These are phyloP conservation scores for Trichoderma koningiopsis DNA, from an alignment of 2,329 filamentous ascomycete species.

Conservation along the genomic window DNA sequence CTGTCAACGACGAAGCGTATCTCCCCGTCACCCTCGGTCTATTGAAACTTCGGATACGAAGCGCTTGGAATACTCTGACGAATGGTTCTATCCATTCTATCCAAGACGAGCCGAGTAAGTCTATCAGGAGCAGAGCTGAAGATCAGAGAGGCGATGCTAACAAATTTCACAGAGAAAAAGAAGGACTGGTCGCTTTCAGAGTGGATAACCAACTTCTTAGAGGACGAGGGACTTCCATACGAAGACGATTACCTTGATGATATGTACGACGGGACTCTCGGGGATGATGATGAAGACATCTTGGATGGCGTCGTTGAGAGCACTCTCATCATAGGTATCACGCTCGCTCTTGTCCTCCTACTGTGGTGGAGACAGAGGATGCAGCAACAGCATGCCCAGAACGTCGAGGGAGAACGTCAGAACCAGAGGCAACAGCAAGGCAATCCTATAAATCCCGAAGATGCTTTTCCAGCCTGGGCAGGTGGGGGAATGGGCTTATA, in stretches of 20 bases:
- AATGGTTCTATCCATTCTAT: slow-evolving; percentile 92
- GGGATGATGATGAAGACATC: slow-evolving; percentile 62
- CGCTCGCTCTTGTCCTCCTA: slow-evolving; percentile 72
- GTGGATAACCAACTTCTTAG: slow-evolving; percentile 84
- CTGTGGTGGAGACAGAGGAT: slow-evolving; percentile 79
- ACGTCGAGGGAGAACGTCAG: slow-evolving; percentile 38
- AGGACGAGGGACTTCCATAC: slow-evolving; percentile 69
- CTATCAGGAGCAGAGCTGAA: background rate
- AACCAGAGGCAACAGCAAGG: slow-evolving; percentile 39
- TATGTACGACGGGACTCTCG: slow-evolving; percentile 57
- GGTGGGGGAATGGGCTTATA: slow-evolving; percentile 42
- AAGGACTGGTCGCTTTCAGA: slow-evolving; percentile 79
- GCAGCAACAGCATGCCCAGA: slow-evolving; percentile 57
- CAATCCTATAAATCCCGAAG: slow-evolving; percentile 30
- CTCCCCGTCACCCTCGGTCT: slow-evolving; percentile 87
- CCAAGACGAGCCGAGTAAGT: slow-evolving; percentile 79
- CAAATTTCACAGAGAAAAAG: slow-evolving; percentile 55
- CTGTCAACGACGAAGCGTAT: slow-evolving; percentile 91
- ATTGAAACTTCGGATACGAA: slow-evolving; percentile 79
- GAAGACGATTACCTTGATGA: slow-evolving; percentile 60
- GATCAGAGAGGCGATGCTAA: background rate
- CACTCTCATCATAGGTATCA: slow-evolving; percentile 77
- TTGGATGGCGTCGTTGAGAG: slow-evolving; percentile 82
- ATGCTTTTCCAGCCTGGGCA: slow-evolving; percentile 42
- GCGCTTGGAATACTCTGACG: slow-evolving; percentile 92